These are phyloP conservation scores for Septoria linicola DNA, from an alignment of 2,329 filamentous ascomycete genomes.

Conservation along the genomic window DNA sequence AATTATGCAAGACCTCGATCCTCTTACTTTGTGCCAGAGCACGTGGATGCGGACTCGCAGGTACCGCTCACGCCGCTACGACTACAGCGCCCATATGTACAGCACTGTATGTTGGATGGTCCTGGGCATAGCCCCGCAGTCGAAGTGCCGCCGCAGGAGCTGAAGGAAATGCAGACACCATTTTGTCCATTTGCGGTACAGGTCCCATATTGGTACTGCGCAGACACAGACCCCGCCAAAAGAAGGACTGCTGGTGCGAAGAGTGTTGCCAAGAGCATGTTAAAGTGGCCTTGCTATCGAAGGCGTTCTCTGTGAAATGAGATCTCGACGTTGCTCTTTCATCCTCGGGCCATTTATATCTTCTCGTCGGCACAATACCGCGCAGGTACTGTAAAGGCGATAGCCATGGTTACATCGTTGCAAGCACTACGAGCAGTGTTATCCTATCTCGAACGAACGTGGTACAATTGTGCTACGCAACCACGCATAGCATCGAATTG, in stretches of 20 bases:
- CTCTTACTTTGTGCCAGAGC: constrained; percentile 7
- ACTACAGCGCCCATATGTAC: constrained; percentile 15
- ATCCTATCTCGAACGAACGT: constrained; percentile 9
- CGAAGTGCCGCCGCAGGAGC: constrained; percentile 4
- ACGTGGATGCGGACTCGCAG: constrained; percentile 15
- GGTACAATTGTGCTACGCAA: neutral
- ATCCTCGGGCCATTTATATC: neutral
- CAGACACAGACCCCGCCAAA: neutral
- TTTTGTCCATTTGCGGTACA: constrained; percentile 17
- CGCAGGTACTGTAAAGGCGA: neutral
- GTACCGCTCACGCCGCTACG: constrained; percentile 9
- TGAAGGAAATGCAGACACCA: constrained; percentile 13
- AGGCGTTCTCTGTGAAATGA: neutral
- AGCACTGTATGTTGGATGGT: constrained; percentile 14
- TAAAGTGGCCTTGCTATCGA: neutral
- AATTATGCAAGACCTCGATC: neutral
- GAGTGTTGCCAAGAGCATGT: neutral
- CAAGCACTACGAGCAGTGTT: neutral
- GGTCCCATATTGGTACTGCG: constrained; percentile 16
- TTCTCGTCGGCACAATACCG: neutral
- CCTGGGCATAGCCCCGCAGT: constrained; percentile 15
- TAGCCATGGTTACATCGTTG: constrained; percentile 9
- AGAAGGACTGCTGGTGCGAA: constrained; percentile 1
- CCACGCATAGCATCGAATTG: constrained; percentile 1
- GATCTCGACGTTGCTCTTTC: neutral